Evolutionary conservation across 352 stramenopile species (phyloP), one percentile per base, ranked within the genome.

Genomic region (Pythium sukuiense): DNA sequence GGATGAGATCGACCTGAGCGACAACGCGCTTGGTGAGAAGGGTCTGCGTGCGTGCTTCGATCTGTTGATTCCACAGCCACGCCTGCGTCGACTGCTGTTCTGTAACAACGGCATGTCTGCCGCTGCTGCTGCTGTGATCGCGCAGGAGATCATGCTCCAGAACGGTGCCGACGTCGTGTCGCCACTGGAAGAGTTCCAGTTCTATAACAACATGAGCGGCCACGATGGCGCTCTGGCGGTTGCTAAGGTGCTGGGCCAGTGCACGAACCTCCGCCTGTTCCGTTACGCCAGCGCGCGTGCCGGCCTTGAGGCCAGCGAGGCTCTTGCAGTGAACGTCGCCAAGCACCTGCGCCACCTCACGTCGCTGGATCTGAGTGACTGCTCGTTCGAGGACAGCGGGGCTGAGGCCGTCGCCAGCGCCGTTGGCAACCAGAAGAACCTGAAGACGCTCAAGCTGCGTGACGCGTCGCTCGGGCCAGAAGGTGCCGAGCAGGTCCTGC

Each of bases 321-420:
- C 68, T 30, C 69, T 93, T 9, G 85, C 81, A 6, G 63, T 59
- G 2, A 79, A 64, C 30, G 81, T 93, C n/a, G 77, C 61, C 49
- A 27, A 61, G 49, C 73, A 91, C 72, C 56, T 85, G 66, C 55
- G 57, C 37, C 64, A 77, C 7, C 75, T 97, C 13, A 77, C 67
- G 60, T 88, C 76, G 32, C 76, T 98, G n/a, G 94, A 98, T 67
- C 74, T 98, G 55, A 94, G 87, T 55, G 95, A 98, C 68, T 98
- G 93, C 71, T 93, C 87, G 35, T 97, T 98, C 64, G 77, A 87
- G 24, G 85, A 86, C 41, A 84, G 89, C 16, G 92, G 90, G 32
- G 79, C 65, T 0, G 73, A 76, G 18, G 75, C 86, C 24, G 78
- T 98, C 3, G 90, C 89, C 2, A 67, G 74, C 16, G 89, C 87